phyloP scores from a whole-genome alignment of 176 grass and related monocot genomes.

The Alopecurus myosuroides region DNA sequence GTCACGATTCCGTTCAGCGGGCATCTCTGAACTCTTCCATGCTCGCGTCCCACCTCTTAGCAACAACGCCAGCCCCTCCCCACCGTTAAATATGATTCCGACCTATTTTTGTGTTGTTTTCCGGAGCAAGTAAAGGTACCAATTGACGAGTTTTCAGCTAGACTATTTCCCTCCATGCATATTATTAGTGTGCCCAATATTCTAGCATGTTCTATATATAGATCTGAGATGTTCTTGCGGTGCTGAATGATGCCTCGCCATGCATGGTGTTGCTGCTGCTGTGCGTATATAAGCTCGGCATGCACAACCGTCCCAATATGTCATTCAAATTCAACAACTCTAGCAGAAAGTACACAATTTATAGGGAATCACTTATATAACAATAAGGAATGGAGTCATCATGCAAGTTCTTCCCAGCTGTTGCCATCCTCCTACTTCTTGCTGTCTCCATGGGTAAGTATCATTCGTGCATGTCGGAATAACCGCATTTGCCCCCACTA shows the following conservation, averaged over 20 bases:
- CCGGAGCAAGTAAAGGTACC: no score
- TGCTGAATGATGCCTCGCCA: background rate
- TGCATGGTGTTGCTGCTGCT: background rate
- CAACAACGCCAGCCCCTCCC: no score
- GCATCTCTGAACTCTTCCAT: no score
- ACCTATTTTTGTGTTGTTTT: no score
- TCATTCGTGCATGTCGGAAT: background rate
- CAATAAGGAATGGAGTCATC: background rate
- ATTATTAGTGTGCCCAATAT: background rate
- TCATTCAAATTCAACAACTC: background rate
- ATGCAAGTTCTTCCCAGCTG: background rate
- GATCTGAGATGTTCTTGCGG: background rate
- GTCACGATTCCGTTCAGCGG: no score
- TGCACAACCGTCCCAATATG: background rate
- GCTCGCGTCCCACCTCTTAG: no score
- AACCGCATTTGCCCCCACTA: background rate
- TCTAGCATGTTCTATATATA: background rate
- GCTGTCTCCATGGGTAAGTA: background rate
- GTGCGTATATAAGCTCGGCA: background rate
- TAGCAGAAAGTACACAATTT: background rate
- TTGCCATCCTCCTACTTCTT: constrained; percentile 1
- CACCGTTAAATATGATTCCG: no score
- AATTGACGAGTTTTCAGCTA: no score
- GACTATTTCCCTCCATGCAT: no score
- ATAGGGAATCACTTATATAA: background rate